Percentiles rank a stretch among this genome's conserved stretches.
Conservation (phyloP, 2,329 filamentous ascomycete genomes). For the Chaetomium sp. region DNA sequence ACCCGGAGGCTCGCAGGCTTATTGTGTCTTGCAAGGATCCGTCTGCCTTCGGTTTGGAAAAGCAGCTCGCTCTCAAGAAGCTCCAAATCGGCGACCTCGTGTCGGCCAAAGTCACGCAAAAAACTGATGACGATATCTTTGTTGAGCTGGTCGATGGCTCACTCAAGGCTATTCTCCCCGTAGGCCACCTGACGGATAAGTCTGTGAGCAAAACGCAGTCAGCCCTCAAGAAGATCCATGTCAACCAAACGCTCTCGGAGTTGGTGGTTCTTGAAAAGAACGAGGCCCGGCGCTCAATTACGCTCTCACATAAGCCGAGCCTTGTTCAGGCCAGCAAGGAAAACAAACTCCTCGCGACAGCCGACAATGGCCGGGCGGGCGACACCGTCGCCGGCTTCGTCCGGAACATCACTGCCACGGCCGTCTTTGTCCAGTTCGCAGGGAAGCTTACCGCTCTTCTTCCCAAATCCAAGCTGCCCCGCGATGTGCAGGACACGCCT, state of each 20-base stretch:
- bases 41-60: constrained; percentile 64
- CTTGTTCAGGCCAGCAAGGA: constrained; percentile 69
- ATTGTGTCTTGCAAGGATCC: constrained; percentile 92
- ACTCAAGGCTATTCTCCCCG: constrained; percentile 69
- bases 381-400: constrained; percentile 71
- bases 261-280: constrained; percentile 85
- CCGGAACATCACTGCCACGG: constrained; percentile 72
- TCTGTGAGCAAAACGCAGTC: constrained; percentile 71
- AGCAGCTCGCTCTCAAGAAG: constrained; percentile 68
- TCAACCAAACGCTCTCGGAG: constrained; percentile 75
- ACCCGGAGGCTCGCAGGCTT: constrained; percentile 63
- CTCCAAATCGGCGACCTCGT: constrained; percentile 69
- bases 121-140: constrained; percentile 67
- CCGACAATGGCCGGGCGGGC: constrained; percentile 66
- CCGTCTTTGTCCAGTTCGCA: constrained; percentile 83
- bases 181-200: constrained; percentile 79
- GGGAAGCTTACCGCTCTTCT: constrained; percentile 70
- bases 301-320: constrained; percentile 76
- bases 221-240: constrained; percentile 71
- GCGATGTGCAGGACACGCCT: constrained; percentile 59
- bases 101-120: constrained; percentile 72
- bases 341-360: constrained; percentile 61
- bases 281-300: constrained; percentile 66
- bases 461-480: constrained; percentile 68
- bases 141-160: constrained; percentile 69